A percentile compares a stretch with the other conserved stretches of the same genome.
These are phyloP conservation scores for Cichorium intybus DNA, from an alignment of 140 eudicot species.

Conservation along the genomic window DNA sequence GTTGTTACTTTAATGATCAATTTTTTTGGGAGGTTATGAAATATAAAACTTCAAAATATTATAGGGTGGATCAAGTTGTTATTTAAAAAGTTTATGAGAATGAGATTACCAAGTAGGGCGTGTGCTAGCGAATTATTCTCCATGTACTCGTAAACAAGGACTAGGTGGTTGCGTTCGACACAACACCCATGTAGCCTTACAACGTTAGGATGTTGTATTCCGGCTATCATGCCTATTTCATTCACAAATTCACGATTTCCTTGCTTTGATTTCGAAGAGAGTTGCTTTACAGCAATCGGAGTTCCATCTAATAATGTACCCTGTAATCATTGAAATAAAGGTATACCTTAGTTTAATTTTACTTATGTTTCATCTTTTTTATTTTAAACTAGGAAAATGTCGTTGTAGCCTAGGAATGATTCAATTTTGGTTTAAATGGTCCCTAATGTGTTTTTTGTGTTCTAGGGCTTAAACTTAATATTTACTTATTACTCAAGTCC, in stretches of 20 bases:
- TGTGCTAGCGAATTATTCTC: no score
- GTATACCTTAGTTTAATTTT: neutral
- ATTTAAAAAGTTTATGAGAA: neutral
- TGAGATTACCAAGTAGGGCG: slow-evolving; percentile 50
- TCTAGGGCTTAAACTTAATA: no score
- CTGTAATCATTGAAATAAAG: slow-evolving; percentile 13
- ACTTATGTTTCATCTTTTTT: neutral
- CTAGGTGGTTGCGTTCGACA: slow-evolving; percentile 43
- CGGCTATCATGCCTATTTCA: slow-evolving; percentile 69
- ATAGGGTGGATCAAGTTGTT: no score
- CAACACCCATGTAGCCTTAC: slow-evolving; percentile 64
- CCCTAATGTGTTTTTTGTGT: no score
- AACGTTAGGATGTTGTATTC: slow-evolving; percentile 64
- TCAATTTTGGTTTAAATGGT: no score
- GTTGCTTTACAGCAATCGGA: slow-evolving; percentile 55
- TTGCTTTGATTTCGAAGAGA: slow-evolving; percentile 54
- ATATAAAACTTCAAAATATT: no score
- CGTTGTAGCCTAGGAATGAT: no score
- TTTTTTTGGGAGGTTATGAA: no score
- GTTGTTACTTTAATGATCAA: no score
- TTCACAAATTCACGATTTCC: slow-evolving; percentile 65
- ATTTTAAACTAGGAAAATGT: no score
- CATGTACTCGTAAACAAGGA: slow-evolving; percentile 59
- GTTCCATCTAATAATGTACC: slow-evolving; percentile 55
- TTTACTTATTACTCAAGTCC: no score